Base-by-base conservation (phyloP, 2,329 filamentous ascomycete genomes). In the Alternaria hordeiaustralica region DNA sequence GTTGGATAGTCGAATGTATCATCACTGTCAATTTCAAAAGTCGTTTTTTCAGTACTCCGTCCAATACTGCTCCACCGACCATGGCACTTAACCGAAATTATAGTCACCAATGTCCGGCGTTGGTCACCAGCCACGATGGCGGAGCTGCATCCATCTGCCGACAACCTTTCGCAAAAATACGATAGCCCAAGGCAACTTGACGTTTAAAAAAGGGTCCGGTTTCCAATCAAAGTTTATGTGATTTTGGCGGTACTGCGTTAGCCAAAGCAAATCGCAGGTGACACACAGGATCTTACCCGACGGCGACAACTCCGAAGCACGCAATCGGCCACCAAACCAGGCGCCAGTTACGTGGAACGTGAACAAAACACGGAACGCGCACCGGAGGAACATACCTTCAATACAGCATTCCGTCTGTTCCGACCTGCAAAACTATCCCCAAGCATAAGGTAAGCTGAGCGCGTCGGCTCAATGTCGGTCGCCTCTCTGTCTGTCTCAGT, bases 1-100 rank as follows among this genome's bases (percentile, higher is more conserved):
- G 62, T 66, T 63, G 59, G 67, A 59, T 72, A 75, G 67, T 68
- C 57, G 62, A 75, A 74, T 72, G 64, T 75, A 74, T 69, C 65
- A 73, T 67, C 67, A 66, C 59, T 36, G 28, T 60, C 57, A 45
- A 65, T 65, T 63, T 41, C 55, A 61, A 65, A 56, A 55, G 60
- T 45, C 28, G 60, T 66, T 49, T 53, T 53, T 49, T 18, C 26
- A 61, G 49, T 45, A 54, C 30, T 55, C 36, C 44, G 30, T 21
- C 25, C 36, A n/a, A 41, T 20, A 55, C 30, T 41, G 56, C 36
- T 57, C 57, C 56, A 61, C 54, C 65, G 55, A 46, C 36, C 59
- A 18, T 43, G 47, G 51, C 26, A 47, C 56, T 63, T 58, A 68
- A 43, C 45, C 53, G 60, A 67, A 47, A 65, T 64, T 58, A 53